phyloP scores from a whole-genome alignment of 2,329 filamentous ascomycete species.

The Sphaceloma murrayae region DNA sequence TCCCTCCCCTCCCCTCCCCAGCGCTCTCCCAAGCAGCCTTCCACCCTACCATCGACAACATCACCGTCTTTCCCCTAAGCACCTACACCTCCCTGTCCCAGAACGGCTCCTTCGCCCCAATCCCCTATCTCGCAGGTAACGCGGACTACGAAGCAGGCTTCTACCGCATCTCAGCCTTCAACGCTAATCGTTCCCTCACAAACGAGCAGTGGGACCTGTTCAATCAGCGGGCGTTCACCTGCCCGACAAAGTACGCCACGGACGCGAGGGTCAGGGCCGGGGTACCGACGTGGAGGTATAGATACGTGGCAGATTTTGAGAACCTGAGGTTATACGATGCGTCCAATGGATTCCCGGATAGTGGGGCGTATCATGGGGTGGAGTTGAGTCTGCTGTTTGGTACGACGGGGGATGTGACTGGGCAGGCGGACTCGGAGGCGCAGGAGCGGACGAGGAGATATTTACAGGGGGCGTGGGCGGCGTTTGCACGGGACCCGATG shows the following conservation, averaged over 20 bases:
- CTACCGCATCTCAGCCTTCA: slow-evolving; percentile 32
- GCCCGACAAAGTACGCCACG: slow-evolving; percentile 36
- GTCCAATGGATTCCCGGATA: slow-evolving; percentile 29
- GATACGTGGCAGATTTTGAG: slow-evolving; percentile 42
- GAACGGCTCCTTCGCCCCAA: slow-evolving; percentile 29
- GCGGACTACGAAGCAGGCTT: slow-evolving; percentile 41
- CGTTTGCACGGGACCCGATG: slow-evolving; percentile 28
- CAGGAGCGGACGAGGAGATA: slow-evolving; percentile 22
- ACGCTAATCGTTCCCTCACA: not conserved
- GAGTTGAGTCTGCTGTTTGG: slow-evolving; percentile 29
- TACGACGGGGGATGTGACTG: slow-evolving; percentile 24
- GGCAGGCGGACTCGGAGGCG: slow-evolving; percentile 18
- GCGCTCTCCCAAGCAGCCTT: slow-evolving; percentile 26
- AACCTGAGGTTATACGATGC: slow-evolving; percentile 34
- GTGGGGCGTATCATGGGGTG: slow-evolving; percentile 40
- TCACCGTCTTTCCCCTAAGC: slow-evolving; percentile 21
- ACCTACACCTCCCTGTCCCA: slow-evolving; percentile 23
- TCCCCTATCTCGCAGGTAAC: slow-evolving; percentile 37
- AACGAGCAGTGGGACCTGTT: slow-evolving; percentile 21
- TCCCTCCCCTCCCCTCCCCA: slow-evolving; percentile 19
- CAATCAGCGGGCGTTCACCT: slow-evolving; percentile 25
- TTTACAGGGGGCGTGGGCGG: slow-evolving; percentile 26
- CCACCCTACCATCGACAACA: slow-evolving; percentile 23
- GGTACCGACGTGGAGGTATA: slow-evolving; percentile 38
- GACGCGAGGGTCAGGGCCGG: slow-evolving; percentile 27